Evolutionary conservation across 768 basidiomycete species (phyloP).

Genomic region (Grammothele lineata): DNA sequence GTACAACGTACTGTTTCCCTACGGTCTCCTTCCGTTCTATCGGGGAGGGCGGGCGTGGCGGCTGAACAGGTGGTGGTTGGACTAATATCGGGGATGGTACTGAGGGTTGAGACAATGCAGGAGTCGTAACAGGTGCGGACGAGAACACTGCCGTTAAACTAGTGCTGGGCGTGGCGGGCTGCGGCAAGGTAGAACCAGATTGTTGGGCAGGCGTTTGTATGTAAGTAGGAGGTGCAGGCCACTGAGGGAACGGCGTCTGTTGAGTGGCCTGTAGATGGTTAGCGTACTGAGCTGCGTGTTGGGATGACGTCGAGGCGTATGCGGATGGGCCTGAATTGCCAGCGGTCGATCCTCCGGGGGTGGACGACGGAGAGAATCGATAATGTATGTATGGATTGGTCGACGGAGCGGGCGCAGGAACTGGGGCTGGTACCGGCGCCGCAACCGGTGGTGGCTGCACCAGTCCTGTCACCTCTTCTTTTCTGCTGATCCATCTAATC

Average conservation of each 20-base stretch:
- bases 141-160: too few species aligned
- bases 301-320: too few species aligned
- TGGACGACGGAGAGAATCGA: background rate
- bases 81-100: conserved; percentile 20
- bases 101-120: background rate
- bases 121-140: background rate
- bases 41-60: conserved; percentile 15
- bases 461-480: conserved; percentile 51
- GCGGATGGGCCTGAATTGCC: too few species aligned
- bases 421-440: background rate
- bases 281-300: background rate
- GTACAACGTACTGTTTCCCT: conserved; percentile 67
- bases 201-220: background rate
- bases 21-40: conserved; percentile 44
- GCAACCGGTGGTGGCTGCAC: conserved; percentile 31
- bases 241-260: conserved; percentile 9
- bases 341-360: too few species aligned
- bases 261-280: background rate
- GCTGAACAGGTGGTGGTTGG: background rate
- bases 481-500: conserved; percentile 65
- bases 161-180: background rate
- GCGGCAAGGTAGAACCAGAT: background rate
- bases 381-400: background rate
- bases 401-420: background rate
- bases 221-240: conserved; percentile 1